Base-by-base conservation (phyloP, 805 yeast genomes). In the Brettanomyces bruxellensis region DNA sequence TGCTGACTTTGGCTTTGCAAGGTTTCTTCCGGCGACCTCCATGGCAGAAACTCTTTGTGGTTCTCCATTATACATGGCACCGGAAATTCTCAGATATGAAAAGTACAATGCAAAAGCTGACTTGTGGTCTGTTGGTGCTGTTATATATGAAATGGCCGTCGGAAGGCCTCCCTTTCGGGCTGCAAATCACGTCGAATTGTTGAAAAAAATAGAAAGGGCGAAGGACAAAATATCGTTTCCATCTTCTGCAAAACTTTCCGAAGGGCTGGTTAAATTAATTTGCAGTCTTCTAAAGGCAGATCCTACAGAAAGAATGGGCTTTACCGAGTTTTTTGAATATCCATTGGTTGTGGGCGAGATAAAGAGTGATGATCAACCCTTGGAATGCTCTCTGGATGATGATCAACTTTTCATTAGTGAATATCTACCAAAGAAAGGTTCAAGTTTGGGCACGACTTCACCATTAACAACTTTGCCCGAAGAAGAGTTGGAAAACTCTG, bases 111-210 rank as follows among this genome's bases (percentile, higher is more conserved):
- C 98, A 4, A 90, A 89, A 62, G 98, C 97, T 0, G 99, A 93
- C 61, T 67, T 93, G 52, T 93, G 99, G 99, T 89, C 97, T 5
- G 96, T 91, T 4, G 99, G 99, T 3, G 95, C 98, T 1, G 98
- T 93, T 1, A 68, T 90, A 11, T 93, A 83, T 65, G 99, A 93
- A 65, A 90, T 93, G 96, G 76, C 86, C 11, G 89, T 86, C 30
- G 98, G 98, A n/a, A 84, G 78, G 63, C 96, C 99, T 1, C 99
- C 99, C 0, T 93, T 90, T 63, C 80, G 85, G 53, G 98, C 99
- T 3, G 79, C 85, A 4, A 93, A 93, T 60, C 98, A 91, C 62
- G 81, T 93, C 51, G 97, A 91, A 60, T 73, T 93, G 46, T 75
- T 86, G 58, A 82, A 86, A 63, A 86, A 83, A 58, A 93, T 93